These are phyloP conservation scores for Tetradesmus lagerheimii DNA, from an alignment of 139 green algal genomes.

Conservation along the genomic window DNA sequence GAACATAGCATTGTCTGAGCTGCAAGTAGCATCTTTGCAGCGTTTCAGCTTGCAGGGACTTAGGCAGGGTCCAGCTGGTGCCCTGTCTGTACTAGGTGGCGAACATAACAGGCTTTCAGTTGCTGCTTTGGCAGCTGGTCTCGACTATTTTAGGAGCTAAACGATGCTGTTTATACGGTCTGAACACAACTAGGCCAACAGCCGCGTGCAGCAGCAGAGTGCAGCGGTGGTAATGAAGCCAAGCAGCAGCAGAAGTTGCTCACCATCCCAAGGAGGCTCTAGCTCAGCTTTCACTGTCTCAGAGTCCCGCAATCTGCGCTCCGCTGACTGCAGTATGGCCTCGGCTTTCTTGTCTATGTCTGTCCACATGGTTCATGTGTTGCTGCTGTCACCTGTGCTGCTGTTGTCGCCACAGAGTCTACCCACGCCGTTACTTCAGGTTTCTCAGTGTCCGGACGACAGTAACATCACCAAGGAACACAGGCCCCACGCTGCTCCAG, in stretches of 20 bases:
- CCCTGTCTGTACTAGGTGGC: too few species aligned
- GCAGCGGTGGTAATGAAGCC: background rate
- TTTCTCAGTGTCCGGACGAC: too few species aligned
- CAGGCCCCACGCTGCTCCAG: too few species aligned
- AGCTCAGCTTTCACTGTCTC: background rate
- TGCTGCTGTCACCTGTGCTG: background rate
- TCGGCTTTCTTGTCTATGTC: constrained; percentile 32
- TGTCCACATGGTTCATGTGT: constrained; percentile 6
- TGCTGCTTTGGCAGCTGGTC: too few species aligned
- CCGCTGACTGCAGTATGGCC: constrained; percentile 2
- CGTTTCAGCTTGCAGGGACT: too few species aligned
- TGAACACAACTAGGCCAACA: background rate
- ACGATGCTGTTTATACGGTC: too few species aligned
- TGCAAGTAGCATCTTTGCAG: too few species aligned
- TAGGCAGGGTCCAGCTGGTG: too few species aligned
- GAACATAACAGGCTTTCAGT: too few species aligned
- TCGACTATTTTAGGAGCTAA: too few species aligned
- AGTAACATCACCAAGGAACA: too few species aligned
- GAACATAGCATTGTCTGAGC: too few species aligned
- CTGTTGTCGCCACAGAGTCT: background rate
- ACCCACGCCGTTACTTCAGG: background rate
- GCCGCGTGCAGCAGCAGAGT: background rate
- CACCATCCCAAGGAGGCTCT: constrained; percentile 45
- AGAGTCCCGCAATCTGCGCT: background rate
- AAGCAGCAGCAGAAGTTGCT: background rate